These are phyloP conservation scores for Rachicladosporium sp. DNA, from an alignment of 2,329 filamentous ascomycete species.

Conservation along the genomic window DNA sequence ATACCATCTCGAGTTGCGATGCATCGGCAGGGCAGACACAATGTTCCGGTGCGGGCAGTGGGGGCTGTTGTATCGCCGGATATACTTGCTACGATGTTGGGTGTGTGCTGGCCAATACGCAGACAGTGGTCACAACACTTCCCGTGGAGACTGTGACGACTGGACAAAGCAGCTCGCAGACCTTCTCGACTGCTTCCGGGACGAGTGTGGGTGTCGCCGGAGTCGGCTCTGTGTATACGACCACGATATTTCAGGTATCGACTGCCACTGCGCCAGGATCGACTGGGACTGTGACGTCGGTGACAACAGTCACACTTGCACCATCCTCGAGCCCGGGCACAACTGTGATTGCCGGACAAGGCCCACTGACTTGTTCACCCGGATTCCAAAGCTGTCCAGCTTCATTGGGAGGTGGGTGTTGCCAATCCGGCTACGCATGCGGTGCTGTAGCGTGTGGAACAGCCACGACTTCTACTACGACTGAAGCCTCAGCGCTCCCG, in stretches of 20 bases:
- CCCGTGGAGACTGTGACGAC: slow-evolving; percentile 9
- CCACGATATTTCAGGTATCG: slow-evolving; percentile 2
- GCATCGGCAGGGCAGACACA: slow-evolving; percentile 46
- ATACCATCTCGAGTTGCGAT: slow-evolving; percentile 49
- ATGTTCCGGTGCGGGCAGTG: slow-evolving; percentile 53
- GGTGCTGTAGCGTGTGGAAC: slow-evolving; percentile 17
- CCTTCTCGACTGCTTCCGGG: not conserved
- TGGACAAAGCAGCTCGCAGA: not conserved
- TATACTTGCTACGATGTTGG: slow-evolving; percentile 58
- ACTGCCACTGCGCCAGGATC: slow-evolving; percentile 5
- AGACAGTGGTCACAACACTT: slow-evolving; percentile 17
- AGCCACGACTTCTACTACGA: slow-evolving; percentile 24
- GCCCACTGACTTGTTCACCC: slow-evolving; percentile 18
- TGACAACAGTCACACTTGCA: slow-evolving; percentile 6
- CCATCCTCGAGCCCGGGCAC: not conserved
- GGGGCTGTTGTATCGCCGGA: slow-evolving; percentile 64
- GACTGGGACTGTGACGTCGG: slow-evolving; percentile 4
- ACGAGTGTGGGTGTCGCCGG: not conserved
- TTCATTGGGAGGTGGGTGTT: slow-evolving; percentile 26
- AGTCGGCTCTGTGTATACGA: slow-evolving; percentile 2
- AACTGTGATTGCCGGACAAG: slow-evolving; percentile 20
- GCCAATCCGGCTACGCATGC: slow-evolving; percentile 33
- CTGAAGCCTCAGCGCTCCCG: slow-evolving; percentile 18
- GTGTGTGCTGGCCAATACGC: slow-evolving; percentile 41
- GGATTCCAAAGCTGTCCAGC: too few relatives aligned